Evolutionary conservation across 2,329 filamentous ascomycete species (phyloP).

Genomic region (Pseudogymnoascus destructans): DNA sequence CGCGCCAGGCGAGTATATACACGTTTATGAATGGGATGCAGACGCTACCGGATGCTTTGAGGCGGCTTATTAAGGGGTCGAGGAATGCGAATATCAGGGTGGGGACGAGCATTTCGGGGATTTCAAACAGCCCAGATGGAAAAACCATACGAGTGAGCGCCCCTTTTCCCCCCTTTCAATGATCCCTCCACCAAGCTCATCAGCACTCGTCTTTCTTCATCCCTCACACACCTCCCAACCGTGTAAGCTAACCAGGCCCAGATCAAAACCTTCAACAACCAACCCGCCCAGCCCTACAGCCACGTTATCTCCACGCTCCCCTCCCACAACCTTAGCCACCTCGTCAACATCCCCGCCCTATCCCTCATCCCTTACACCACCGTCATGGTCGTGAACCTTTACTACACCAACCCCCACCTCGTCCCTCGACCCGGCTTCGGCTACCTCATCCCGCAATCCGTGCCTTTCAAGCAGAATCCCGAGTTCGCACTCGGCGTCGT

Average conservation of each 20-base stretch:
- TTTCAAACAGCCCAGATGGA: conserved; percentile 16
- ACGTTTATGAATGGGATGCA: conserved; percentile 48
- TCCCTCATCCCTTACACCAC: conserved; percentile 51
- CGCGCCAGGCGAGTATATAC: conserved; percentile 28
- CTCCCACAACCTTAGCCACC: conserved; percentile 10
- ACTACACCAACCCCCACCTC: conserved; percentile 54
- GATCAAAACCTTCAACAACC: conserved; percentile 23
- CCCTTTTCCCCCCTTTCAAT: background rate
- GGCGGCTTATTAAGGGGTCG: conserved; percentile 32
- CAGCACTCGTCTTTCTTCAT: background rate
- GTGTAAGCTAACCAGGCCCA: conserved; percentile 21
- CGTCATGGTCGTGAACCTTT: conserved; percentile 88
- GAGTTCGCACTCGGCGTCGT: conserved; percentile 81
- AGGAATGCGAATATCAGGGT: conserved; percentile 50
- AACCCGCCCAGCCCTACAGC: conserved; percentile 30
- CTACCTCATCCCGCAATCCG: conserved; percentile 73
- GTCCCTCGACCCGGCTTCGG: conserved; percentile 63
- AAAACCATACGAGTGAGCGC: background rate
- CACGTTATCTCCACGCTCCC: conserved; percentile 52
- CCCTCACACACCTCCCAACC: background rate
- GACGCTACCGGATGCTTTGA: conserved; percentile 43
- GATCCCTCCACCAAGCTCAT: background rate
- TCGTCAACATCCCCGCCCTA: conserved; percentile 34
- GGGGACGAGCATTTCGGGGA: conserved; percentile 32
- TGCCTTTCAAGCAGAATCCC: conserved; percentile 59